Evolutionary conservation across 2,329 filamentous ascomycete species (phyloP), one percentile per base, ranked within the genome.

Genomic region (Trichophyton schoenleinii): DNA sequence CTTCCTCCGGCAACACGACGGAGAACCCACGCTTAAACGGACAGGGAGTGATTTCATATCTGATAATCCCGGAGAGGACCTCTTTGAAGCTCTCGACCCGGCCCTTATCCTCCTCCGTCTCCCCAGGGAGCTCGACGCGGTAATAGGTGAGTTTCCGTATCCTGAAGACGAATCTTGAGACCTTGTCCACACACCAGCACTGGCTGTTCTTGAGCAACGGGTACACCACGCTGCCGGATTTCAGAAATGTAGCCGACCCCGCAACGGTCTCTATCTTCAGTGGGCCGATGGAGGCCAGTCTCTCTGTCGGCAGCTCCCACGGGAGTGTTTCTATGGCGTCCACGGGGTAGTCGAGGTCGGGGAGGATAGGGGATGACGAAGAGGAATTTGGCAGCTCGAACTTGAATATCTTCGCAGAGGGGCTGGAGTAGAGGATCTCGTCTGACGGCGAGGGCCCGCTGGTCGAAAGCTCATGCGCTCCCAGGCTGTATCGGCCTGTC

Each of bases 171-270:
- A 95, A 96, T 67, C 86, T 90, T 46, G 87, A 87, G 61, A 86
- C 82, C 62, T 89, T 87, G 71, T 95, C 89, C 36, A 96, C 87
- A 71, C 88, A 95, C 91, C 91, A 96, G 70, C 88, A 95, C 73
- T 96, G 91, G 62, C 90, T 95, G 72, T 89, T 89, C 25, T 89
- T 89, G 59, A 96, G 77, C 64, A 96, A 94, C 9, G 91, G 88
- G 68, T 94, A 89, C 18, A 96, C 80, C 15, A 91, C 86, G 61
- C 84, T 85, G 63, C 89, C 89, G 65, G 90, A 95, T 73, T 88
- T 92, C 8, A 96, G 80, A 69, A 96, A 96, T 11, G 89, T 88
- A 15, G 94, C 89, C 8, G 89, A 89, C 20, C 89, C 88, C 6
- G 88, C 88, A 38, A 94, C 87, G 68, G 88, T 86, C 71, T 96